Evolutionary conservation across 2,329 filamentous ascomycete genomes (phyloP).

Genomic region (Pezicula carpinea): DNA sequence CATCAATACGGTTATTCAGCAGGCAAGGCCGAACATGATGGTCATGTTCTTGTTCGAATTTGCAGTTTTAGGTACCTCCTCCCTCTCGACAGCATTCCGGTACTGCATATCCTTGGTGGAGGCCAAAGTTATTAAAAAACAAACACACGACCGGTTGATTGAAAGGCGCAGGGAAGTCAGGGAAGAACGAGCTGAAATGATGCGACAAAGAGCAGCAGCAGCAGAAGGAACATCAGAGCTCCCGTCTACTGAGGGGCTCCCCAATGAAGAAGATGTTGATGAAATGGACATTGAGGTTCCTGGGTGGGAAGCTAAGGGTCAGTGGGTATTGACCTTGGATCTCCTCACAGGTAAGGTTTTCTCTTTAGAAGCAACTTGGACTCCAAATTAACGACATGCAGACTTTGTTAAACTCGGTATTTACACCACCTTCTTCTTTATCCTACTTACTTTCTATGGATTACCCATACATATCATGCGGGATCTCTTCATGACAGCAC

Average conservation of each 20-base stretch:
- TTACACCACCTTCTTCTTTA: conserved; percentile 87
- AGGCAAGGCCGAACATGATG: conserved; percentile 97
- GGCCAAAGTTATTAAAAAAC: conserved; percentile 66
- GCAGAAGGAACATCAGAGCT: conserved; percentile 21
- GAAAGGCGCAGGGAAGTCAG: conserved; percentile 66
- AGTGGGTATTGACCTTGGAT: conserved; percentile 86
- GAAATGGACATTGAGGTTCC: conserved; percentile 94
- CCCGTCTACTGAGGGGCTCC: conserved; percentile 40
- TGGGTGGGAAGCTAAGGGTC: conserved; percentile 93
- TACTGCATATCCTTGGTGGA: conserved; percentile 79
- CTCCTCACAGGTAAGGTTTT: conserved; percentile 64
- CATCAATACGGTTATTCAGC: conserved; percentile 75
- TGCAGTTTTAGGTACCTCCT: conserved; percentile 76
- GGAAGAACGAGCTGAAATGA: conserved; percentile 48
- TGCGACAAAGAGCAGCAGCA: conserved; percentile 31
- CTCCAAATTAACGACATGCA: conserved; percentile 27
- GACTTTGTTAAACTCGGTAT: conserved; percentile 89
- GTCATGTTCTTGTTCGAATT: conserved; percentile 99
- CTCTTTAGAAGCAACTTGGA: not conserved
- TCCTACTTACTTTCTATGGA: conserved; percentile 90
- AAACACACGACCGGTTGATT: conserved; percentile 65
- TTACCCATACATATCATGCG: conserved; percentile 95
- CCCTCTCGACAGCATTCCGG: conserved; percentile 70
- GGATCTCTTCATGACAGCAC: conserved; percentile 88
- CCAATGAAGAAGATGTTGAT: conserved; percentile 71